Evolutionary conservation across 2,329 filamentous ascomycete genomes (phyloP), one percentile per base, ranked within the genome.

Genomic region (Thielaviopsis punctulata): DNA sequence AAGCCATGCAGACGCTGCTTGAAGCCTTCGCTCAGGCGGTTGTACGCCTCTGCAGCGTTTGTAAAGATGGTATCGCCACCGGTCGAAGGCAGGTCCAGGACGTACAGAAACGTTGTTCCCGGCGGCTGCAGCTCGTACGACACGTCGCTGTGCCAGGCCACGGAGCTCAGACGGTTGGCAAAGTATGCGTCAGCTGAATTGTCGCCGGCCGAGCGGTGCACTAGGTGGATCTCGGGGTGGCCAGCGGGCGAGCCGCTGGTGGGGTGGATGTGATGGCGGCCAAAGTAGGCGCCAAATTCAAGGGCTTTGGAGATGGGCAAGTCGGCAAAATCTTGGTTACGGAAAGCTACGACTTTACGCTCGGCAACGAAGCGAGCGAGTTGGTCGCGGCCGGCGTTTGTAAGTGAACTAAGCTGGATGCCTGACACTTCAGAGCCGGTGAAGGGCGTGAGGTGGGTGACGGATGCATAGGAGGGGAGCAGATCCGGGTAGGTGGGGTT

Each of bases 131-230:
- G 70, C 69, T 95, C 89, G 62, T 93, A 95, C 0, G 84, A 85
- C 1, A 94, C 82, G 59, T 95, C 88, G 0, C 81, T 85, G 68
- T 95, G 88, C 87, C 87, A 95, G 7, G 86, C 86, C 1, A 93
- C 80, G 1, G 82, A 85, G 66, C 82, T 90, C n/a, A 53, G 19
- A 3, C 84, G 76, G 46, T 77, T 76, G 54, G 64, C 59, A 58
- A 87, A 80, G 65, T 83, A 84, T 48, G 75, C 70, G 19, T 75
- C 67, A 19, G 55, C 77, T 69, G 48, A 77, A 24, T 57, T 60
- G 56, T 70, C 67, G 23, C 64, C 63, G 18, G 66, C 81, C 19
- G 78, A 79, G 39, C 85, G 77, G 65, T 90, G 84, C 1, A 90
- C 85, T 1, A 92, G 75, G 61, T 90, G 85, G 15, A 92, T 67